Evolutionary conservation across 73 alveolate species (phyloP).

Genomic region (Paramecium pentaurelia): DNA sequence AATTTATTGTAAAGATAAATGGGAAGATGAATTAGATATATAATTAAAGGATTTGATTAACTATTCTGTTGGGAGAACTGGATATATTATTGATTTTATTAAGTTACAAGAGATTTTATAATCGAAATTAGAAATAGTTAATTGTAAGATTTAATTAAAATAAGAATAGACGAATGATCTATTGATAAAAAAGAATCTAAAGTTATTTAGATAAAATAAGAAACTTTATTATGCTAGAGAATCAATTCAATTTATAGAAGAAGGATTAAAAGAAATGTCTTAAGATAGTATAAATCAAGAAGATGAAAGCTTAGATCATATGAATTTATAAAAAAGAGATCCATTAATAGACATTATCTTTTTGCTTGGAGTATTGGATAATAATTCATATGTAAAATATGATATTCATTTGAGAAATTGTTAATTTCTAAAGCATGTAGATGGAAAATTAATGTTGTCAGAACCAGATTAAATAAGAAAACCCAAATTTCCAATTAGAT

Average conservation of each 20-base stretch:
- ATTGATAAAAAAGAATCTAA: neutral
- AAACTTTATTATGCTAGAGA: neutral
- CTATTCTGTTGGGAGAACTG: slow-evolving; percentile 5
- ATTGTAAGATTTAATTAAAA: neutral
- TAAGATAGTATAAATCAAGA: neutral
- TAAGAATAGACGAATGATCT: neutral
- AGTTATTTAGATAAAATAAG: neutral
- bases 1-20: neutral
- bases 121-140: neutral
- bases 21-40: neutral
- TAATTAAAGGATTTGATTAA: neutral
- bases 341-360: neutral
- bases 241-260: neutral
- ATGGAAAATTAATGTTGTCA: neutral
- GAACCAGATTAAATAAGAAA: neutral
- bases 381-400: neutral
- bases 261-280: neutral
- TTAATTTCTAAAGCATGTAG: neutral
- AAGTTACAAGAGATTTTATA: neutral
- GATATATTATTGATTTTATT: neutral
- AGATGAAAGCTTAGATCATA: neutral
- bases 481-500: neutral
- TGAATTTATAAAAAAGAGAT: neutral
- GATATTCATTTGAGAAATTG: neutral
- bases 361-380: neutral